These are phyloP conservation scores for Colletotrichum orbiculare DNA, from an alignment of 2,329 filamentous ascomycete genomes.

Conservation along the genomic window DNA sequence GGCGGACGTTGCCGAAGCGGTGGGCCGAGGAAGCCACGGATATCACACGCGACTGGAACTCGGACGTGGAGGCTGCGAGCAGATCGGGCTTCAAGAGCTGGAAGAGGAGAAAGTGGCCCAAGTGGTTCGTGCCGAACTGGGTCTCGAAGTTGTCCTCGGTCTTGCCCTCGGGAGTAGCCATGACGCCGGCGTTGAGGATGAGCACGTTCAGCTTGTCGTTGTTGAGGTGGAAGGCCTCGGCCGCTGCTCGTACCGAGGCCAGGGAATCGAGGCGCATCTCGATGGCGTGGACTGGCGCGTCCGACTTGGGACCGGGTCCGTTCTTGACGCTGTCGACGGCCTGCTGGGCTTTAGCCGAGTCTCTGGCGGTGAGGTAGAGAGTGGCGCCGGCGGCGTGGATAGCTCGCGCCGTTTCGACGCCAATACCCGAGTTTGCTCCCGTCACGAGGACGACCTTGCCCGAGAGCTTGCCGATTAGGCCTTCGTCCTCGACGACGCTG, in stretches of 20 bases:
- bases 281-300: background rate
- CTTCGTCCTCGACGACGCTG: slow-evolving; percentile 33
- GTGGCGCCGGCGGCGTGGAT: slow-evolving; percentile 49
- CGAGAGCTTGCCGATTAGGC: slow-evolving; percentile 32
- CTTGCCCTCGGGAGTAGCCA: slow-evolving; percentile 20
- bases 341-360: slow-evolving; percentile 46
- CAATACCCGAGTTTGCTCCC: slow-evolving; percentile 50
- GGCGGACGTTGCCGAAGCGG: slow-evolving; percentile 43
- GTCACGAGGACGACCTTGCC: slow-evolving; percentile 52
- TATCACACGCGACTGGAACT: slow-evolving; percentile 59
- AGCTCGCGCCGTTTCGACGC: slow-evolving; percentile 50
- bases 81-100: slow-evolving; percentile 59
- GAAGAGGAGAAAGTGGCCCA: slow-evolving; percentile 65
- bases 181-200: slow-evolving; percentile 51
- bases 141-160: slow-evolving; percentile 41
- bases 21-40: slow-evolving; percentile 56
- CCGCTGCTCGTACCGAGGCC: slow-evolving; percentile 40
- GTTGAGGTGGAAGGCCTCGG: slow-evolving; percentile 43
- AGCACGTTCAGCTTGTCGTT: slow-evolving; percentile 45
- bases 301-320: background rate
- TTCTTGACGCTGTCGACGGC: slow-evolving; percentile 39
- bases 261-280: slow-evolving; percentile 31
- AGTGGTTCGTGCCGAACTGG: slow-evolving; percentile 64
- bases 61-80: slow-evolving; percentile 48
- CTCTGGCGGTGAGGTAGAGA: slow-evolving; percentile 49